These are phyloP conservation scores for Populus ilicifolia DNA, from an alignment of 345 rosid species.

Conservation along the genomic window DNA sequence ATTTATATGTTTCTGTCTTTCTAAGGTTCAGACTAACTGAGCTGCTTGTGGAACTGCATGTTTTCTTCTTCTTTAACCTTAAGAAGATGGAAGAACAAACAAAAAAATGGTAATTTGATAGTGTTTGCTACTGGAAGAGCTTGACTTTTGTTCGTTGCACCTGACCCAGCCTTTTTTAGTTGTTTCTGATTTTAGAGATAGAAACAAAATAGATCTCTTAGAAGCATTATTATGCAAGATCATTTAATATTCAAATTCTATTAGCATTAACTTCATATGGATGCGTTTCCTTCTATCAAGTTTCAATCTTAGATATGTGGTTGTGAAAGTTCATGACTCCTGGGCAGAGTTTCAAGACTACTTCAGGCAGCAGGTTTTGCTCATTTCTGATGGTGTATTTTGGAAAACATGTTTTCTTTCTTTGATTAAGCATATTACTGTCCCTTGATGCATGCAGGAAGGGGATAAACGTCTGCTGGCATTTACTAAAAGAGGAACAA, in stretches of 20 bases:
- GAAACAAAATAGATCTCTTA: neutral
- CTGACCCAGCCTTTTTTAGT: neutral
- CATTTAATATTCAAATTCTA: neutral
- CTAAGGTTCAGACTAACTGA: neutral
- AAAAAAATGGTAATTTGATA: neutral
- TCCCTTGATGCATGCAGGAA: constrained; percentile 42
- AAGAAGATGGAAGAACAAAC: neutral
- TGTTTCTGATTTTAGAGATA: neutral
- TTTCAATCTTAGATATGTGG: constrained; percentile 53
- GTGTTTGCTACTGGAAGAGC: neutral
- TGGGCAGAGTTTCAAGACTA: constrained; percentile 77
- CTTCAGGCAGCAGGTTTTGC: constrained; percentile 67
- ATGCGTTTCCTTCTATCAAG: constrained; percentile 30
- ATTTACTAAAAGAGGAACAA: constrained; percentile 81
- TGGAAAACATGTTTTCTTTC: neutral
- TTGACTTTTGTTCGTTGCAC: neutral
- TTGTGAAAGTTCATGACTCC: constrained; percentile 70
- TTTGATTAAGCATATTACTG: constrained; percentile 3
- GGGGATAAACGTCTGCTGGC: constrained; percentile 84
- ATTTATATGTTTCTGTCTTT: neutral
- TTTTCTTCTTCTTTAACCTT: neutral
- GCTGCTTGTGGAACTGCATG: neutral
- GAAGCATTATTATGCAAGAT: neutral
- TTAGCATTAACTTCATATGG: neutral
- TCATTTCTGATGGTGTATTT: constrained; percentile 6